Evolutionary conservation across 2,329 filamentous ascomycete species (phyloP).

Genomic region (Microdochium trichocladiopsis): DNA sequence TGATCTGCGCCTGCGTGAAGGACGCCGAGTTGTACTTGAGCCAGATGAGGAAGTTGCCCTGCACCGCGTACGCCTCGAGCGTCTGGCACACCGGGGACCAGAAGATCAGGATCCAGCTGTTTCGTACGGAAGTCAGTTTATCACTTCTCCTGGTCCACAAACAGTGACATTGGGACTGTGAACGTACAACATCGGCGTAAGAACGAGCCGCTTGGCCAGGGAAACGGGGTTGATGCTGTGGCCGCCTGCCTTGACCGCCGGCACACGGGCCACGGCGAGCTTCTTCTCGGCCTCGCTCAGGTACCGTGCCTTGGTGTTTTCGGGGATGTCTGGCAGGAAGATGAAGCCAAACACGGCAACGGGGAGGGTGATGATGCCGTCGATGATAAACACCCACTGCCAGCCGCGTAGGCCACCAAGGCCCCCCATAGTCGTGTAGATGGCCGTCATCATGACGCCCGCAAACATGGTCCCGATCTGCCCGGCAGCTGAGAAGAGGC

Average conservation of each 20-base stretch:
- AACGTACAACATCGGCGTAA: slow-evolving; percentile 21
- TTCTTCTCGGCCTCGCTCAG: slow-evolving; percentile 18
- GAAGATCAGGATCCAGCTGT: slow-evolving; percentile 18
- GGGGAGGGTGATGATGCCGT: slow-evolving; percentile 49
- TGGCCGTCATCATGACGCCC: slow-evolving; percentile 54
- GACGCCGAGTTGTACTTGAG: slow-evolving; percentile 10
- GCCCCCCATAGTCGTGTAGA: slow-evolving; percentile 36
- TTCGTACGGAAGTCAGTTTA: too few species aligned
- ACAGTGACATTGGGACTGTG: too few species aligned
- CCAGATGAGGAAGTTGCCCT: slow-evolving; percentile 16
- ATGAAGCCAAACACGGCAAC: slow-evolving; percentile 48
- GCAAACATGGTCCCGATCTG: slow-evolving; percentile 55
- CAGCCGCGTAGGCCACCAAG: slow-evolving; percentile 43
- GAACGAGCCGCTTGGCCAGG: slow-evolving; percentile 17
- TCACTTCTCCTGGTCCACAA: too few species aligned
- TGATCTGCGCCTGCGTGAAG: slow-evolving; percentile 19
- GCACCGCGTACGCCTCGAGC: slow-evolving; percentile 20
- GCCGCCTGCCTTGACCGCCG: slow-evolving; percentile 19
- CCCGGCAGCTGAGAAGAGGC: slow-evolving; percentile 53
- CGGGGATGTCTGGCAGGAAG: slow-evolving; percentile 45
- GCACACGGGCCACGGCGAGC: slow-evolving; percentile 18
- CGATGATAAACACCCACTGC: slow-evolving; percentile 43
- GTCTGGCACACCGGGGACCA: slow-evolving; percentile 27
- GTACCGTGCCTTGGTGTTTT: slow-evolving; percentile 38
- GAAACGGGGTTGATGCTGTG: slow-evolving; percentile 22